These are phyloP conservation scores for Puccinia polysora DNA, from an alignment of 1,284 basidiomycete genomes.

Conservation along the genomic window DNA sequence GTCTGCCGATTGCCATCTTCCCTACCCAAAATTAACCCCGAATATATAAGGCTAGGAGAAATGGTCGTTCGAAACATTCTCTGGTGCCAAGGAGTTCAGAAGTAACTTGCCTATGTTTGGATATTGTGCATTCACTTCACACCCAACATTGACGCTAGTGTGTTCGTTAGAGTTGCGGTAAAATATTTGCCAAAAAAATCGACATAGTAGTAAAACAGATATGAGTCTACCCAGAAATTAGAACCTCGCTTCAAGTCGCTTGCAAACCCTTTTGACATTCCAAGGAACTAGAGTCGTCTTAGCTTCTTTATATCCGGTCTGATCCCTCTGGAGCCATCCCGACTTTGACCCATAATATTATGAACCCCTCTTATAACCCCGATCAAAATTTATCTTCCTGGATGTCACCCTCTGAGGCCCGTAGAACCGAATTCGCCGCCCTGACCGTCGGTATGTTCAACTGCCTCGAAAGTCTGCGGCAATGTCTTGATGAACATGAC, in stretches of 20 bases:
- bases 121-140: neutral
- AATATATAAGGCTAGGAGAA: constrained; percentile 16
- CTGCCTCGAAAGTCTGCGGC: constrained; percentile 12
- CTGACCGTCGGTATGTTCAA: constrained; percentile 12
- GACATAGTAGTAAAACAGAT: no score
- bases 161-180: neutral
- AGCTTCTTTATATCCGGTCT: no score
- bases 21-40: no score
- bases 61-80: neutral
- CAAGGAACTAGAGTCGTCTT: no score
- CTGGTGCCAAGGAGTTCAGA: constrained; percentile 4
- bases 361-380: constrained; percentile 25
- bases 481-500: neutral
- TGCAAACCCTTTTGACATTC: neutral
- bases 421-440: constrained; percentile 15
- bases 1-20: neutral
- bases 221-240: no score
- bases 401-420: constrained; percentile 18
- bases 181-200: constrained; percentile 1
- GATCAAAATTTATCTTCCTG: constrained; percentile 8
- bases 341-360: neutral
- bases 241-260: no score
- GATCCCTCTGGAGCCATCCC: neutral
- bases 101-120: constrained; percentile 4
- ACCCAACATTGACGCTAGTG: neutral